Conservation (phyloP, 1,284 basidiomycete genomes). For the Moesziomyces aphidis region DNA sequence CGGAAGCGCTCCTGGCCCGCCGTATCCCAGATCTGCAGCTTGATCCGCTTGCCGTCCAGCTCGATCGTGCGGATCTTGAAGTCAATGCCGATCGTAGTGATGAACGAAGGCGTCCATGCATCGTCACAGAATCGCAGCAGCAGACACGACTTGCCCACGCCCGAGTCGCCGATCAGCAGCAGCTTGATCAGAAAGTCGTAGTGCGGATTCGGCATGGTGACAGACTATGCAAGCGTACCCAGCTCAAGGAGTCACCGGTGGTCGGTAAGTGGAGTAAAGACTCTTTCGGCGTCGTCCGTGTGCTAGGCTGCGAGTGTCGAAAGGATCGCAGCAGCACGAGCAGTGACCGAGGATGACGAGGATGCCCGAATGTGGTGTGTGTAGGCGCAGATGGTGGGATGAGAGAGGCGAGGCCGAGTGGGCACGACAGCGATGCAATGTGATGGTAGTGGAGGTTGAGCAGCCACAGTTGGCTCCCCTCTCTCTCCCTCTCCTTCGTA, state of each 20-base stretch:
- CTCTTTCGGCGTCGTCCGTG: no score
- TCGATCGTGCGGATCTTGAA: constrained; percentile 88
- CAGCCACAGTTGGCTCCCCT: not conserved
- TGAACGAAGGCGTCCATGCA: constrained; percentile 99
- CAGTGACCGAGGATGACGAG: no score
- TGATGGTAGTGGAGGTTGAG: not conserved
- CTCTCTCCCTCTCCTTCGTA: not conserved
- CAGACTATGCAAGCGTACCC: constrained; percentile 5
- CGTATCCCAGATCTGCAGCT: constrained; percentile 99
- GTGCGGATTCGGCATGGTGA: constrained; percentile 64
- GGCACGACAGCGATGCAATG: not conserved
- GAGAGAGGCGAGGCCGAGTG: no score
- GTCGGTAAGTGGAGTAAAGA: no score
- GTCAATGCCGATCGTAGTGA: constrained; percentile 89
- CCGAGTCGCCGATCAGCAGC: constrained; percentile 63
- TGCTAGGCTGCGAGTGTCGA: no score
- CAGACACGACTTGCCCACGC: constrained; percentile 95
- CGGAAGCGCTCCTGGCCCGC: constrained; percentile 99
- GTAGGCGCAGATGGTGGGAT: no score
- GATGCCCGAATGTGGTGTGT: no score
- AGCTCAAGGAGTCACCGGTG: not conserved
- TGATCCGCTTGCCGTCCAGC: constrained; percentile 93
- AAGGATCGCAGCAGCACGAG: no score
- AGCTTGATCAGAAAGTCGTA: constrained; percentile 66
- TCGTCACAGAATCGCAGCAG: constrained; percentile 99